Base-by-base conservation (phyloP, 495 filamentous ascomycete species). In the Podospora fimiseda region DNA sequence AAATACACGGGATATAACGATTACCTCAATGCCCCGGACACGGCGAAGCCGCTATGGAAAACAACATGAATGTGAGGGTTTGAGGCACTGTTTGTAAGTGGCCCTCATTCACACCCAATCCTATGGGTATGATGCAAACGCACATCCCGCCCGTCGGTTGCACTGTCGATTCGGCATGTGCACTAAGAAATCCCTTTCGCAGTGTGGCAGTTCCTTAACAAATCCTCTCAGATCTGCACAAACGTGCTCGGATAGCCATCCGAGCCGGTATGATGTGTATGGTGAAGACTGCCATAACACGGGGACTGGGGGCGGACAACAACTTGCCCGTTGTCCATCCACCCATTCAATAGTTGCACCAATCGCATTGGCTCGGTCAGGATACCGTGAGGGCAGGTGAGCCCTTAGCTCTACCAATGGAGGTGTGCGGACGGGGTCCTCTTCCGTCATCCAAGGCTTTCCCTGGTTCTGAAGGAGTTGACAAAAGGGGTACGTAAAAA, bases 401-500 rank as follows among this genome's bases (percentile, higher is more conserved):
- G 53, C 47, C 47, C 53, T n/a, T 50, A 15, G 15, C 24, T 38
- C 45, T 43, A 39, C 18, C 14, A 23, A 27, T 38, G 30, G 19
- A 48, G 20, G 16, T 14, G 21, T n/a, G 11, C 36, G 43, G 33
- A 37, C 13, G 24, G 15, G 6, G 38, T 7, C 44, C 36, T 16
- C 44, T 9, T 40, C 18, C 23, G 43, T 15, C 3, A 5, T 38
- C 9, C 33, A 44, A 18, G 46, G 39, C 27, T n/a, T 27, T 6
- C 39, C 46, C 24, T 22, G 30, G 9, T 13, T 24, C 21, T 38
- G n/a, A 20, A 20, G 6, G 24, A 15, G 47, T 47, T 45, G 40
- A 47, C 47, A 55, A 55, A 55, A 43, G 33, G 42, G 48, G 53
- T 24, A 33, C 23, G 44, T 33, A 47, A 30, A 5, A 44, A 4